Conservation (phyloP, 2,329 filamentous ascomycete genomes). For the Aureobasidium subglaciale region DNA sequence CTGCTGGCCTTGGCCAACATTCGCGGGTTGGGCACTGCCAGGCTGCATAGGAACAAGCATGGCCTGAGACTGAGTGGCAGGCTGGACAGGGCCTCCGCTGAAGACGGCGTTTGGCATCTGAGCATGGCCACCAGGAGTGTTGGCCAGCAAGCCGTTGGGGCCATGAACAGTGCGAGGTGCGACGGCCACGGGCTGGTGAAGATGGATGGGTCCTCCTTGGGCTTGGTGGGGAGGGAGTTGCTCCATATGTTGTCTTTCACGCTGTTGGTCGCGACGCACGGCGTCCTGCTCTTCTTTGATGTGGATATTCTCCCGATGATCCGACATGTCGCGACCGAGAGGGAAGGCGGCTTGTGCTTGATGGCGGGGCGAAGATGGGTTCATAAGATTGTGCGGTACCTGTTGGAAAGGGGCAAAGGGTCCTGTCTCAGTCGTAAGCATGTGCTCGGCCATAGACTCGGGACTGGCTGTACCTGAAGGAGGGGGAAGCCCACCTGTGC, state of each 20-base stretch:
- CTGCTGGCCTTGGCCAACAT: conserved; percentile 69
- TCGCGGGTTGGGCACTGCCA: conserved; percentile 30
- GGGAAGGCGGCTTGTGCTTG: conserved; percentile 29
- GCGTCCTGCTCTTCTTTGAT: conserved; percentile 55
- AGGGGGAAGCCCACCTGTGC: conserved; percentile 26
- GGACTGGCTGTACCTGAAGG: conserved; percentile 14
- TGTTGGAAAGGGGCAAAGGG: conserved; percentile 37
- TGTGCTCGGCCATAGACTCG: not conserved
- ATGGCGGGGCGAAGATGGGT: conserved; percentile 37
- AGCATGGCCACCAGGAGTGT: conserved; percentile 38
- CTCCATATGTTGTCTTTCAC: conserved; percentile 57
- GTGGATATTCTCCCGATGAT: conserved; percentile 43
- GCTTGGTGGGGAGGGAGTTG: conserved; percentile 74
- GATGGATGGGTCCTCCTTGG: conserved; percentile 77
- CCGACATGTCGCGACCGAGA: conserved; percentile 39
- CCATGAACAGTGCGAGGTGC: conserved; percentile 81
- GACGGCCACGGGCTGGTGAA: conserved; percentile 85
- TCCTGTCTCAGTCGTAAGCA: conserved; percentile 22
- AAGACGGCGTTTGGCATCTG: conserved; percentile 57
- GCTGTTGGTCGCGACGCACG: conserved; percentile 38
- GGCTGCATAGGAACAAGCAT: conserved; percentile 40
- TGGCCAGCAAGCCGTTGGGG: conserved; percentile 71
- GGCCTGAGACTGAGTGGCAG: conserved; percentile 45
- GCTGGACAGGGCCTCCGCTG: conserved; percentile 64
- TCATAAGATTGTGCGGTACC: conserved; percentile 38